A percentile compares a stretch with the other conserved stretches of the same genome.
Evolutionary conservation across 768 basidiomycete genomes (phyloP).

Genomic region (Butyriboletus loyo): DNA sequence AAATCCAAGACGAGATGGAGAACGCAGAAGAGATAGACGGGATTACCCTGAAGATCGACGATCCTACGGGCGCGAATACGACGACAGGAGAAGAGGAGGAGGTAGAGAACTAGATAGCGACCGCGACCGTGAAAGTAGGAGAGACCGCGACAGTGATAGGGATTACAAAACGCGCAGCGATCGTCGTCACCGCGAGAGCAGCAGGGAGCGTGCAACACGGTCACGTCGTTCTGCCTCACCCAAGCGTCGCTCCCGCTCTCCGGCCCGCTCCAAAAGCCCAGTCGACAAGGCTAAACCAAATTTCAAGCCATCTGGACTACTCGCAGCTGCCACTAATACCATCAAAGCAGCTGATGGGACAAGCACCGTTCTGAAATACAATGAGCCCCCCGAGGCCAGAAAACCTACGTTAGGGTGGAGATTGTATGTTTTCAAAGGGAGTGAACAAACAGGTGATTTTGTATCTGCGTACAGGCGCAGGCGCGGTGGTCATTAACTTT

Average conservation of each 20-base stretch:
- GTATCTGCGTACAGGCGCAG: background rate
- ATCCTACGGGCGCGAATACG: slow-evolving; percentile 19
- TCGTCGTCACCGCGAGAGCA: slow-evolving; percentile 20
- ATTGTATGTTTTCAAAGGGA: slow-evolving; percentile 95
- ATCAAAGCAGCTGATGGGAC: slow-evolving; percentile 73
- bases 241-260: slow-evolving; percentile 36
- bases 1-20: slow-evolving; percentile 21
- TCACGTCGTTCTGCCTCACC: slow-evolving; percentile 62
- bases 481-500: background rate
- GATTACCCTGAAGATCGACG: slow-evolving; percentile 17
- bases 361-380: slow-evolving; percentile 88
- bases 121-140: slow-evolving; percentile 14
- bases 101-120: slow-evolving; percentile 10
- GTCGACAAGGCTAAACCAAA: slow-evolving; percentile 81
- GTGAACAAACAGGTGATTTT: slow-evolving; percentile 81
- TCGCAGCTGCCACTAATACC: slow-evolving; percentile 96
- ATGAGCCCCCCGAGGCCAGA: slow-evolving; percentile 96
- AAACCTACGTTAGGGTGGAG: slow-evolving; percentile 90
- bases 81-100: slow-evolving; percentile 16
- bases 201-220: slow-evolving; percentile 31
- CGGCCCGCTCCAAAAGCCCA: slow-evolving; percentile 40
- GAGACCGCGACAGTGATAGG: slow-evolving; percentile 34
- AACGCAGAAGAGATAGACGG: slow-evolving; percentile 17
- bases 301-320: slow-evolving; percentile 81
- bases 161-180: slow-evolving; percentile 37